Evolutionary conservation across 2,329 filamentous ascomycete genomes (phyloP).

Genomic region (Aspergillus fructus): DNA sequence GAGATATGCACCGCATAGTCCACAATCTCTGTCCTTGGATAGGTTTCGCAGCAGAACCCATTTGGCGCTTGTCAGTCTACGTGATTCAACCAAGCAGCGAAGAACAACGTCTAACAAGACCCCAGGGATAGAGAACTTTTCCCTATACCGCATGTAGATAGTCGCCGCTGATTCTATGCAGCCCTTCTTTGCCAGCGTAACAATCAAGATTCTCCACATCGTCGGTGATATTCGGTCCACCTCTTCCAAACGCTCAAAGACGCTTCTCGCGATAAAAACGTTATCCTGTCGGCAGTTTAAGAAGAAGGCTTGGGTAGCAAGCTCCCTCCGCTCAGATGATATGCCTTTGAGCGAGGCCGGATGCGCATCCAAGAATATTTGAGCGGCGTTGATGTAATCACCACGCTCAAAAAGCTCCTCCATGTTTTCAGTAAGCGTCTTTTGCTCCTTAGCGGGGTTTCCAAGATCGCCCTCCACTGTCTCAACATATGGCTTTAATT

Average conservation of each 20-base stretch:
- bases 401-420: slow-evolving; percentile 26
- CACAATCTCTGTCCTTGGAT: slow-evolving; percentile 33
- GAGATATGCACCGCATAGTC: slow-evolving; percentile 38
- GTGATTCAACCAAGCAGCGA: slow-evolving; percentile 38
- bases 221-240: slow-evolving; percentile 30
- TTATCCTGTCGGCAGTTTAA: slow-evolving; percentile 39
- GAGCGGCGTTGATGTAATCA: slow-evolving; percentile 36
- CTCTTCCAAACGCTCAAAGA: slow-evolving; percentile 37
- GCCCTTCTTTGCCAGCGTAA: slow-evolving; percentile 35
- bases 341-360: slow-evolving; percentile 21
- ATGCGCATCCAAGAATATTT: slow-evolving; percentile 34
- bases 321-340: slow-evolving; percentile 28
- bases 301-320: slow-evolving; percentile 33
- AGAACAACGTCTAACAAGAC: slow-evolving; percentile 37
- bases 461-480: neutral
- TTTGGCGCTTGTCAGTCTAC: slow-evolving; percentile 38
- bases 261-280: slow-evolving; percentile 36
- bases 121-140: slow-evolving; percentile 28
- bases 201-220: slow-evolving; percentile 40
- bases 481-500: neutral
- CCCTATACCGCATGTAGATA: slow-evolving; percentile 31
- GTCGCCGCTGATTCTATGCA: slow-evolving; percentile 37
- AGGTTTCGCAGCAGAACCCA: slow-evolving; percentile 34
- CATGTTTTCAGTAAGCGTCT: slow-evolving; percentile 22
- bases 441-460: neutral